Evolutionary conservation across 2,329 filamentous ascomycete species (phyloP), one percentile per base, ranked within the genome.

Genomic region (Aspergillus sp.): DNA sequence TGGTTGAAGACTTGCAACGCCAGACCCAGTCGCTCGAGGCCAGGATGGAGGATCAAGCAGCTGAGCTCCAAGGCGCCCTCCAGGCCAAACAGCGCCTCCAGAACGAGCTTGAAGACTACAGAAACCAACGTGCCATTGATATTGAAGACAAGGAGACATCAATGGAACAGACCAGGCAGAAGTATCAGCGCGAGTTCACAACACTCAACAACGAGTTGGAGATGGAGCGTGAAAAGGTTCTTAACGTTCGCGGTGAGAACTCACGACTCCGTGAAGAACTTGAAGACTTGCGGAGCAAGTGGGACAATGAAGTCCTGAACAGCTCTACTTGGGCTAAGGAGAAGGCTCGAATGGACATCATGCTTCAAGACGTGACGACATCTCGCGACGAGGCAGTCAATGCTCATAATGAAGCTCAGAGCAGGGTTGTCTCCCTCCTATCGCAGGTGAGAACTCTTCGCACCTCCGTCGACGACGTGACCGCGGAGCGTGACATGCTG

Each of bases 291-390:
- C 88, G 95, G 66, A 92, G 89, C 68, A 98, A 98, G 79, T 98
- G 95, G 94, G 95, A 99, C 71, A 92, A 98, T 69, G 94, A 99
- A 78, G 92, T 98, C 10, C 86, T 98, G 68, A 98, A 98, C 79
- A 96, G 92, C 77, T 96, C 92, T 15, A 96, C 94, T 0, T 98
- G 95, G 93, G 93, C 93, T 11, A 99, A 99, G 80, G 94, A 99
- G 79, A 98, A 98, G 82, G 86, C 92, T 15, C 89, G 94, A 15
- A 84, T 99, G 42, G 94, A 98, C 74, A 87, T 92, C 62, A 96
- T 92, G 5, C 83, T 99, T 57, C 88, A 94, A 54, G 92, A 97
- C 73, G 86, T 98, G 32, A 90, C 90, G 10, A 88, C 91, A 52
- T 96, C 92, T n/a, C 88, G 94, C 2, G 94, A 99, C 66, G 95